Percentiles rank a stretch among this genome's conserved stretches.
Evolutionary conservation across 192 early-diverging fungal genomes (phyloP).

Genomic region (Phlyctochytrium planicorne): DNA sequence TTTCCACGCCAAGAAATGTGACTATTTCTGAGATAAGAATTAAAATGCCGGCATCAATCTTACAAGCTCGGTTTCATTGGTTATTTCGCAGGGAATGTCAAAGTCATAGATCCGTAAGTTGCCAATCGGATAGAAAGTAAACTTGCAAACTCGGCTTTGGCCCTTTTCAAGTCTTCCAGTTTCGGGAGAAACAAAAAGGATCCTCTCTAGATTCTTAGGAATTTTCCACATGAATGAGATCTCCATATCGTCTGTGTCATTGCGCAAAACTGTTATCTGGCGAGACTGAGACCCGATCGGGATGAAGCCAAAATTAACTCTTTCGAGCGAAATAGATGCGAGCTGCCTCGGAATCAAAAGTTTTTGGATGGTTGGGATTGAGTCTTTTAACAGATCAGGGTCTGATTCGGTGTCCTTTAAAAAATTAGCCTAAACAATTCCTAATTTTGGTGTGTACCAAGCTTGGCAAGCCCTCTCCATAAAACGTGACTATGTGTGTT

Average conservation of each 20-base stretch:
- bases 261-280: slow-evolving; percentile 43
- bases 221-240: slow-evolving; percentile 50
- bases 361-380: slow-evolving; percentile 41
- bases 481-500: slow-evolving; percentile 50
- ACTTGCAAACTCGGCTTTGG: slow-evolving; percentile 44
- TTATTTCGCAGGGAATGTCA: slow-evolving; percentile 47
- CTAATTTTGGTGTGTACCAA: neutral
- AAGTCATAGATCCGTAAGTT: slow-evolving; percentile 32
- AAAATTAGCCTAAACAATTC: neutral
- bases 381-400: slow-evolving; percentile 27
- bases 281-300: slow-evolving; percentile 39
- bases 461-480: slow-evolving; percentile 37
- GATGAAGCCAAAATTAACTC: slow-evolving; percentile 52
- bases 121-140: slow-evolving; percentile 34
- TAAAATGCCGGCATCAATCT: no score
- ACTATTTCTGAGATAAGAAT: no score
- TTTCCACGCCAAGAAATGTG: slow-evolving; percentile 4
- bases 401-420: neutral
- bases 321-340: slow-evolving; percentile 39
- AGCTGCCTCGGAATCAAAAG: slow-evolving; percentile 38
- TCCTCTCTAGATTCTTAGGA: slow-evolving; percentile 8
- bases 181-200: slow-evolving; percentile 36
- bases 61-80: slow-evolving; percentile 49
- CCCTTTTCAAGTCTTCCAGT: slow-evolving; percentile 30
- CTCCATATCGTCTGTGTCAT: slow-evolving; percentile 22